phyloP scores from a whole-genome alignment of 495 filamentous ascomycete genomes.

The Beverwykella pulmonaria region DNA sequence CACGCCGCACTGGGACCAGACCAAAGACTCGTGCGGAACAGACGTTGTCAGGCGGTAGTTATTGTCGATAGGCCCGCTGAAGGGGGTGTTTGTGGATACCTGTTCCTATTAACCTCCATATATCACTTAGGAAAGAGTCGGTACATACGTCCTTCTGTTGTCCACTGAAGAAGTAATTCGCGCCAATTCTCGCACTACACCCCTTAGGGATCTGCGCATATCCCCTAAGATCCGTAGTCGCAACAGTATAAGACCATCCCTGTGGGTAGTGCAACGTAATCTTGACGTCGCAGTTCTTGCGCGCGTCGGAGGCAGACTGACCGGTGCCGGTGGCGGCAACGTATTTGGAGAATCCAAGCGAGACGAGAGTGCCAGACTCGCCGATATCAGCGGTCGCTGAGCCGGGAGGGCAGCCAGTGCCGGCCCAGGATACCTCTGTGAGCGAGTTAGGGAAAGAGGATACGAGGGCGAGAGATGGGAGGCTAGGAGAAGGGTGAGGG shows the following conservation, averaged over 20 bases:
- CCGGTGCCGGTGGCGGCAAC: slow-evolving; percentile 20
- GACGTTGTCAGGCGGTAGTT: slow-evolving; percentile 17
- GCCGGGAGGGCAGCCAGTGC: slow-evolving; percentile 23
- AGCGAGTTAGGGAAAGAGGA: background rate
- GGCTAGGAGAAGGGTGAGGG: background rate
- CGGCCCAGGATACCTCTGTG: slow-evolving; percentile 24
- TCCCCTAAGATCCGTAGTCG: slow-evolving; percentile 13
- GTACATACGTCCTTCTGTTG: slow-evolving; percentile 22
- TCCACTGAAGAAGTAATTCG: slow-evolving; percentile 12
- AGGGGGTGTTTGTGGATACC: slow-evolving; percentile 9
- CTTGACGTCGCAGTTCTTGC: slow-evolving; percentile 26
- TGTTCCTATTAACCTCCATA: too few relatives aligned
- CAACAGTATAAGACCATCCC: slow-evolving; percentile 19
- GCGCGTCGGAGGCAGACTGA: slow-evolving; percentile 12
- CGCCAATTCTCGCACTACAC: slow-evolving; percentile 11
- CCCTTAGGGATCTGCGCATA: slow-evolving; percentile 17
- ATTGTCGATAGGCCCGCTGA: slow-evolving; percentile 21
- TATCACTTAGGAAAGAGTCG: too few relatives aligned
- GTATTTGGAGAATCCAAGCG: slow-evolving; percentile 22
- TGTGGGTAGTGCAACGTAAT: slow-evolving; percentile 27
- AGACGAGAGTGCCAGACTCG: slow-evolving; percentile 18
- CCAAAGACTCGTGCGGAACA: slow-evolving; percentile 8
- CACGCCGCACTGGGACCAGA: slow-evolving; percentile 25
- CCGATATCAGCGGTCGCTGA: slow-evolving; percentile 8
- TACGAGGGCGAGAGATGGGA: background rate